A percentile compares a stretch with the other conserved stretches of the same genome.
These are phyloP conservation scores for Fagopyrum esculentum DNA, from an alignment of 148 eudicot species.

Conservation along the genomic window DNA sequence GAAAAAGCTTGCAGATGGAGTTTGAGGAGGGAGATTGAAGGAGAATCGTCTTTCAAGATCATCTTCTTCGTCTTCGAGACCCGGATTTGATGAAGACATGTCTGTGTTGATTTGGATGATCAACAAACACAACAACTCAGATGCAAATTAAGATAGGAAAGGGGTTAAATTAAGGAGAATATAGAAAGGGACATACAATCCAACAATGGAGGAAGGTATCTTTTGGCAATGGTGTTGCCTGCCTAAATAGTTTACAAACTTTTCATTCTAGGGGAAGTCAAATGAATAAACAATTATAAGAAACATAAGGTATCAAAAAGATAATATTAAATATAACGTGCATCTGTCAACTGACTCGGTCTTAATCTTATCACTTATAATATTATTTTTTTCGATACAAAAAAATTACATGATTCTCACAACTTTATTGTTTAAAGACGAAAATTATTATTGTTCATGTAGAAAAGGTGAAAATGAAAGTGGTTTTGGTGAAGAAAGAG, in stretches of 20 bases:
- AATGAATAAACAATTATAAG: not conserved
- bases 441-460: not conserved
- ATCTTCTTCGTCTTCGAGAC: not conserved
- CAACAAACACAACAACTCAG: not conserved
- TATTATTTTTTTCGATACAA: not conserved
- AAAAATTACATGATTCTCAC: too few relatives aligned
- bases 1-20: conserved; percentile 4
- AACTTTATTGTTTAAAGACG: not conserved
- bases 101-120: not conserved
- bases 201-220: not conserved
- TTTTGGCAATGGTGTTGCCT: not conserved
- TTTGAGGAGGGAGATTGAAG: conserved; percentile 1
- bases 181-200: not conserved
- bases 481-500: not conserved
- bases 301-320: not conserved
- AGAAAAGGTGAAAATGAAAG: not conserved
- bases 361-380: not conserved
- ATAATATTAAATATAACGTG: not conserved
- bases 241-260: not conserved
- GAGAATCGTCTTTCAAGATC: not conserved
- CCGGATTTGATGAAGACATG: conserved; percentile 10
- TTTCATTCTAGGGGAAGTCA: not conserved
- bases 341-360: not conserved
- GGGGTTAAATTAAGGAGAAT: too few relatives aligned
- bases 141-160: not conserved